Evolutionary conservation across 202 grass and related monocot genomes (phyloP).

Genomic region (Brachypodium distachyon): DNA sequence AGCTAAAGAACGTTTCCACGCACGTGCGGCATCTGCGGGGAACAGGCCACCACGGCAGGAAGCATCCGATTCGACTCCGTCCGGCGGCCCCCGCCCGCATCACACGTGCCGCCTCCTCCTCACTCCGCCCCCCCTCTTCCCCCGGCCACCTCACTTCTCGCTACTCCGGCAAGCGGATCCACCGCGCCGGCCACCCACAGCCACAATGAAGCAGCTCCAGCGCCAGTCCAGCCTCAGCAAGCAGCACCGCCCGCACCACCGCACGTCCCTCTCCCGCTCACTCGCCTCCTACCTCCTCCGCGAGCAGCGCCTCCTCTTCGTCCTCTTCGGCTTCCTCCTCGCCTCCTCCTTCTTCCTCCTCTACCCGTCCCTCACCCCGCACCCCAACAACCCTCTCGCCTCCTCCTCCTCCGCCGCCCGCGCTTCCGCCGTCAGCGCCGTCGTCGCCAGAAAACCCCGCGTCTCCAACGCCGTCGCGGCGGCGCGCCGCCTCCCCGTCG

Average conservation of each 20-base stretch:
- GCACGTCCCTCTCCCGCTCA: slow-evolving; percentile 52
- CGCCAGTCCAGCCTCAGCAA: slow-evolving; percentile 45
- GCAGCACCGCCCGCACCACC: slow-evolving; percentile 34
- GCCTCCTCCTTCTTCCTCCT: slow-evolving; percentile 63
- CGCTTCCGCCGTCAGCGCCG: neutral
- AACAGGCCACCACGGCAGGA: slow-evolving; percentile 11
- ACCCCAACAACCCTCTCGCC: neutral
- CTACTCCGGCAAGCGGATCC: slow-evolving; percentile 11
- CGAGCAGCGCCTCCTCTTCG: slow-evolving; percentile 84
- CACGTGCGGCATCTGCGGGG: slow-evolving; percentile 36
- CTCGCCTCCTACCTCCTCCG: slow-evolving; percentile 63
- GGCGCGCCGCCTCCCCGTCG: slow-evolving; percentile 50
- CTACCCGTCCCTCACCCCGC: slow-evolving; percentile 41
- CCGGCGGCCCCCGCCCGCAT: neutral
- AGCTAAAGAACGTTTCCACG: slow-evolving; percentile 19
- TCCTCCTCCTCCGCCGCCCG: neutral
- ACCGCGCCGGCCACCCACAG: neutral
- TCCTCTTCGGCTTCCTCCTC: slow-evolving; percentile 74
- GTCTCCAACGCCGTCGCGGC: neutral
- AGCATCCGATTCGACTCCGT: slow-evolving; percentile 10
- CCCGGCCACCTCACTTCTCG: neutral
- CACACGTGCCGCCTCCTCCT: neutral
- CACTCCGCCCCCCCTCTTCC: neutral
- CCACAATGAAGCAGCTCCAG: slow-evolving; percentile 38
- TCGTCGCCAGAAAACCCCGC: neutral